Base-by-base conservation (phyloP, 352 stramenopile species). In the Phytophthora colocasiae region DNA sequence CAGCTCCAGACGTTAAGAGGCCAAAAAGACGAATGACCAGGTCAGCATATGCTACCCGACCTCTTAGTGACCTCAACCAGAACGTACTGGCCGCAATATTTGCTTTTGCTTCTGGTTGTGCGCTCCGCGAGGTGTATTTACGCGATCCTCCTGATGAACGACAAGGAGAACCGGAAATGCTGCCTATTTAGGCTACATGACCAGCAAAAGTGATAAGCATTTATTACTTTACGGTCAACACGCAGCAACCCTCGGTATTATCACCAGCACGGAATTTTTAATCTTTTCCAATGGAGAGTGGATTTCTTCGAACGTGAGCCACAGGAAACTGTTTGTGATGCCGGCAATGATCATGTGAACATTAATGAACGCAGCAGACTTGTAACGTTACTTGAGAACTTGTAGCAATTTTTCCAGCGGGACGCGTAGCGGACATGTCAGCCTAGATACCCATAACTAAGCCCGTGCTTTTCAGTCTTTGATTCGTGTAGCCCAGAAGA, bases 41-140 rank as follows among this genome's bases (percentile, higher is more conserved):
- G 11, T 10, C 58, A 6, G 14, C 27, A 17, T 17, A 24, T 7
- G 15, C 31, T 51, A 6, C n/a, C 1, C 53, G 46, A 11, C 15
- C 53, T 32, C 39, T 57, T 9, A 32, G 54, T n/a, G 17, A 64
- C 5, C 55, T 70, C 4, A 27, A 70, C 32, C 62, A 58, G 24
- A 11, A 65, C 17, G 54, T 70, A 1, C 2, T 70, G 22, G 64
- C 46, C 11, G 52, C 43, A 2, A 70, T 70, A 9, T 65, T 70
- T 51, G 31, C 7, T 0, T 70, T 70, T 41, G 55, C 55, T 19
- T 32, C 55, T 12, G 34, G 31, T 14, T 40, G 38, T 26, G 24
- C 60, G n/a, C 40, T 70, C 7, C 40, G 62, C 17, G 10, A 70
- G 31, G 55, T 70, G 10, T 70, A 70, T 19, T 56, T 70, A 12